phyloP scores from a whole-genome alignment of 495 filamentous ascomycete species.

The Parathielavia hyrcaniae region DNA sequence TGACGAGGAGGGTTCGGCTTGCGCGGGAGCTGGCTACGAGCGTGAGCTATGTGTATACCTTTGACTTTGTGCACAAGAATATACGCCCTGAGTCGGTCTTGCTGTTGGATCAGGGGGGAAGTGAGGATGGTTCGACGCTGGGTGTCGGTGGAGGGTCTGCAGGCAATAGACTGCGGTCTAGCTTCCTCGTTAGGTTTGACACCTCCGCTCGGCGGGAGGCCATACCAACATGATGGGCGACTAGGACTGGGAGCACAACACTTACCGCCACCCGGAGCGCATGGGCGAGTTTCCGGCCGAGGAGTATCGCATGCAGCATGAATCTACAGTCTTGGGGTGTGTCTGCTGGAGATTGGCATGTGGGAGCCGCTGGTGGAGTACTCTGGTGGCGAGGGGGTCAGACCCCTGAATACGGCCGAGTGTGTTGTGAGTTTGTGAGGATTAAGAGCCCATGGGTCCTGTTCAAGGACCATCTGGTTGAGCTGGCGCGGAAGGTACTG shows the following conservation, averaged over 20 bases:
- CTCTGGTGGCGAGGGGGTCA: not conserved
- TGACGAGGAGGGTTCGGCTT: slow-evolving; percentile 25
- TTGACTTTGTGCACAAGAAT: slow-evolving; percentile 53
- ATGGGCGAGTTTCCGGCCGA: slow-evolving; percentile 39
- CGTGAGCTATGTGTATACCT: slow-evolving; percentile 47
- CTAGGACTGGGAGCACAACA: slow-evolving; percentile 37
- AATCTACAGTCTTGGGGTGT: slow-evolving; percentile 60
- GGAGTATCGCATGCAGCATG: slow-evolving; percentile 51
- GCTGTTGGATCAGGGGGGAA: slow-evolving; percentile 31
- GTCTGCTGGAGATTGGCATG: slow-evolving; percentile 54
- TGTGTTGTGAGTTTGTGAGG: not conserved
- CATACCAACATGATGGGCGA: slow-evolving; percentile 30
- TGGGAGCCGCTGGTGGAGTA: slow-evolving; percentile 46
- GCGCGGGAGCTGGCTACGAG: slow-evolving; percentile 43
- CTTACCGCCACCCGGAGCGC: slow-evolving; percentile 52
- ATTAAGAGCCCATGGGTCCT: not conserved
- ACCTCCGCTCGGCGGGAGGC: slow-evolving; percentile 34
- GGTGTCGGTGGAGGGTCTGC: not conserved
- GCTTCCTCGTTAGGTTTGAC: slow-evolving; percentile 50
- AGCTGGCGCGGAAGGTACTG: not conserved
- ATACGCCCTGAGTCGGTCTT: slow-evolving; percentile 51
- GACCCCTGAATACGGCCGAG: not conserved
- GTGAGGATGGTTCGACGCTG: not conserved
- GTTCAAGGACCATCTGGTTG: slow-evolving; percentile 31
- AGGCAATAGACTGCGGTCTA: not conserved